Conservation (phyloP, 441 rosid species). For the Bruguiera hainesii region DNA sequence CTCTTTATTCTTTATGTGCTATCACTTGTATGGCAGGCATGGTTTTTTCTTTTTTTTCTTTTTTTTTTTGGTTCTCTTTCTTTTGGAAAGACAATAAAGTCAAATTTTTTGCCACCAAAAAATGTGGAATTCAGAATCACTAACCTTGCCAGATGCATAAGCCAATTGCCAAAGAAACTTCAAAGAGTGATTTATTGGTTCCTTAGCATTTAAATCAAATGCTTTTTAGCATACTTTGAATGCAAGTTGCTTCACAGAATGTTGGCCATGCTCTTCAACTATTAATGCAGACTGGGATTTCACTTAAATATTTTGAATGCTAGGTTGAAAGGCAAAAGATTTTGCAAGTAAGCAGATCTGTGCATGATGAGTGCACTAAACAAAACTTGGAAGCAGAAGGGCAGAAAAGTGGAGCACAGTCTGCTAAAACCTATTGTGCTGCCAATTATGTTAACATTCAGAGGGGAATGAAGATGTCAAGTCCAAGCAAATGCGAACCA, state of each 20-base stretch:
- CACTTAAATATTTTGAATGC: conserved; percentile 16
- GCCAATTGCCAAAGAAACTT: no score
- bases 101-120: no score
- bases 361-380: conserved; percentile 36
- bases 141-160: no score
- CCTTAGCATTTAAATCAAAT: no score
- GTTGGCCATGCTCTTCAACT: not conserved
- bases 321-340: conserved; percentile 91
- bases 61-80: no score
- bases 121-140: no score
- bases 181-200: no score
- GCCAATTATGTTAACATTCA: conserved; percentile 21
- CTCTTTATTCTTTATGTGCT: not conserved
- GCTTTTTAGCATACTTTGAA: no score
- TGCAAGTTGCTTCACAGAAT: no score
- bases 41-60: not conserved
- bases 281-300: not conserved
- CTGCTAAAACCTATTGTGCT: conserved; percentile 16
- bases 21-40: conserved; percentile 1
- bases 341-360: conserved; percentile 60
- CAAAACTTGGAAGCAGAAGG: conserved; percentile 28
- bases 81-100: no score
- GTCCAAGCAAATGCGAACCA: conserved; percentile 30
- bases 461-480: conserved; percentile 26
- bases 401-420: conserved; percentile 21